Percentiles rank a stretch among this genome's conserved stretches.
Conservation (phyloP, 352 stramenopile species). For the Albugo laibachii region DNA sequence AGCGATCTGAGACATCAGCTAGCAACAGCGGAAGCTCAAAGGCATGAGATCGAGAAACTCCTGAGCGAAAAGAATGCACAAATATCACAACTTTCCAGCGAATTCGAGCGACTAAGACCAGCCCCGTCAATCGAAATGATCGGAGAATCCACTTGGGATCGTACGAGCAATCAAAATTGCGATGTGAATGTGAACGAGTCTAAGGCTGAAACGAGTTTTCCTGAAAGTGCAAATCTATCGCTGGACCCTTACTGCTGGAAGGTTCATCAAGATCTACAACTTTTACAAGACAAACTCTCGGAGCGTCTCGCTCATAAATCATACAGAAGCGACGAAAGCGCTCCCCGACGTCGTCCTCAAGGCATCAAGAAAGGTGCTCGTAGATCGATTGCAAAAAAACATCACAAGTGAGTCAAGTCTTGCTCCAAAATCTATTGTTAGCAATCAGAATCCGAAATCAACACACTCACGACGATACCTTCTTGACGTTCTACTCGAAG, state of each 20-base stretch:
- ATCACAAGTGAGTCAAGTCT: neutral
- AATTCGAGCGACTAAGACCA: conserved; percentile 6
- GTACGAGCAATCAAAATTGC: no score
- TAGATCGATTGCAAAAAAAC: conserved; percentile 1
- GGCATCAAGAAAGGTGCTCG: conserved; percentile 11
- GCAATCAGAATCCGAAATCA: no score
- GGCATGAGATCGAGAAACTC: conserved; percentile 25
- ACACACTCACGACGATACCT: no score
- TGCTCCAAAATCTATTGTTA: no score
- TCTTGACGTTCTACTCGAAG: no score
- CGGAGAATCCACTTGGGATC: no score
- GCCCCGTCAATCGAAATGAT: no score
- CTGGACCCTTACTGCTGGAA: conserved; percentile 16
- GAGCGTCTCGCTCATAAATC: conserved; percentile 29
- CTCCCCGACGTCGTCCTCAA: conserved; percentile 1
- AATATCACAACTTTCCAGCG: conserved; percentile 22
- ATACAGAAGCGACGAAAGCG: neutral
- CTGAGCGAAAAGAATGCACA: conserved; percentile 51
- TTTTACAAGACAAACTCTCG: conserved; percentile 42
- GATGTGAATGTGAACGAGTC: no score
- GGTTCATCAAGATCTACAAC: conserved; percentile 49
- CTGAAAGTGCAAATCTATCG: no score
- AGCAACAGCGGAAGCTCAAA: conserved; percentile 31
- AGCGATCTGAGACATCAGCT: conserved; percentile 14
- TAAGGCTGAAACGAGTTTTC: no score